These are phyloP conservation scores for Aplosporella prunicola DNA, from an alignment of 2,329 filamentous ascomycete species.

Conservation along the genomic window DNA sequence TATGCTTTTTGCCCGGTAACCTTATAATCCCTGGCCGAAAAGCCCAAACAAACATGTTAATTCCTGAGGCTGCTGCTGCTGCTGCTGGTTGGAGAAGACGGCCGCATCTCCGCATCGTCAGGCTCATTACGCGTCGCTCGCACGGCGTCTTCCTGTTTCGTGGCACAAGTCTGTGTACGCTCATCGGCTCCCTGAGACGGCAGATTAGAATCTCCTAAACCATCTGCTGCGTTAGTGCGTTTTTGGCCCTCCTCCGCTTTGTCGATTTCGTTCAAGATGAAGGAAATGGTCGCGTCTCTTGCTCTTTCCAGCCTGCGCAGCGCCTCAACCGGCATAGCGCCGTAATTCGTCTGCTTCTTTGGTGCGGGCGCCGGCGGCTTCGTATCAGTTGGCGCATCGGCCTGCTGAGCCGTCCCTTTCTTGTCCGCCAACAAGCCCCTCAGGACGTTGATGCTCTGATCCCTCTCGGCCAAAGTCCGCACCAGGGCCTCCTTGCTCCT, in stretches of 20 bases:
- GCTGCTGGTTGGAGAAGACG: no score
- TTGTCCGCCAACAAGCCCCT: slow-evolving; percentile 37
- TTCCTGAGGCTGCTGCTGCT: no score
- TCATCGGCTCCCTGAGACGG: no score
- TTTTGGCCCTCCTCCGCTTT: slow-evolving; percentile 34
- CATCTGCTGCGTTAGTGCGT: background rate
- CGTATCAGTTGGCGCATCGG: background rate
- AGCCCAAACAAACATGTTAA: no score
- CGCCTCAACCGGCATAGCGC: slow-evolving; percentile 30
- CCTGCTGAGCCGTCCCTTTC: slow-evolving; percentile 18
- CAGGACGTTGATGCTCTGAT: slow-evolving; percentile 40
- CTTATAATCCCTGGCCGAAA: no score
- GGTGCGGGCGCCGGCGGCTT: slow-evolving; percentile 20
- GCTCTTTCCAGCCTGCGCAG: slow-evolving; percentile 39
- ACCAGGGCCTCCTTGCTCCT: slow-evolving; percentile 29
- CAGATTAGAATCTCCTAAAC: no score
- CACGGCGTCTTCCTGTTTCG: no score
- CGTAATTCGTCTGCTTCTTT: slow-evolving; percentile 31
- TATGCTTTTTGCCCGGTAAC: no score
- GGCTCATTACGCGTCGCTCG: no score
- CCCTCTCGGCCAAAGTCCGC: slow-evolving; percentile 28
- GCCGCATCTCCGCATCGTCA: no score
- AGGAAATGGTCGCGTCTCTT: slow-evolving; percentile 43
- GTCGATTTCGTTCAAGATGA: slow-evolving; percentile 44
- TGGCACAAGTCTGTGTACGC: no score